phyloP scores from a whole-genome alignment of 2,329 filamentous ascomycete species.

The Penicillium sp. region DNA sequence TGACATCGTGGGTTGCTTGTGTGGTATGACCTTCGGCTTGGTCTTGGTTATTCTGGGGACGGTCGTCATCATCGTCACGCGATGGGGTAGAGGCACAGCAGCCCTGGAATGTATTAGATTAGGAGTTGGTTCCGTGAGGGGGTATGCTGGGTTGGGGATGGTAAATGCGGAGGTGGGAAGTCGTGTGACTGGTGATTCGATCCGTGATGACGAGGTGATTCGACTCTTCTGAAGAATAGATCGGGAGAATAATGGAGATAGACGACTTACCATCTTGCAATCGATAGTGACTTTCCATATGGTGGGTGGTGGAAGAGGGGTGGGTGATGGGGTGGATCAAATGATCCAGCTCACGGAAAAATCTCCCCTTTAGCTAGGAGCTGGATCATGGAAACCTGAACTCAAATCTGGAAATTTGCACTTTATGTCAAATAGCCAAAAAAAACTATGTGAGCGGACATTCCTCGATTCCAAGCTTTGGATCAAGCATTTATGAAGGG shows the following conservation, averaged over 20 bases:
- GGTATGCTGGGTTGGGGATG: neutral
- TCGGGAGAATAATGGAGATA: neutral
- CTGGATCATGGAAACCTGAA: neutral
- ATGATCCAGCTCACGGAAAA: neutral
- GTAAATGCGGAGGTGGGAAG: neutral
- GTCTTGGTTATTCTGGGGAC: constrained; percentile 24
- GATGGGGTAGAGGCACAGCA: constrained; percentile 41
- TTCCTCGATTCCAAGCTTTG: constrained; percentile 2
- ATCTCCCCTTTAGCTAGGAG: neutral
- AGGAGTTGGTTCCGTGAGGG: neutral
- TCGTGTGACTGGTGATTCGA: constrained; percentile 5
- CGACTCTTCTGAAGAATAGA: neutral
- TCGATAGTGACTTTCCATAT: constrained; percentile 28
- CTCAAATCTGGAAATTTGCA: neutral
- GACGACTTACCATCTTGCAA: constrained; percentile 38
- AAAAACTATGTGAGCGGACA: neutral
- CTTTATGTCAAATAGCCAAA: neutral
- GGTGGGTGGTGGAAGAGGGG: constrained; percentile 14
- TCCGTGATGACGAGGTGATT: neutral
- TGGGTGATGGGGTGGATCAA: neutral
- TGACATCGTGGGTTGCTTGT: constrained; percentile 11
- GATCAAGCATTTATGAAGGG: constrained; percentile 2
- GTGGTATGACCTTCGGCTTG: constrained; percentile 25
- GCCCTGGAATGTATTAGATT: constrained; percentile 29
- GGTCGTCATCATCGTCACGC: constrained; percentile 31